Evolutionary conservation across 495 filamentous ascomycete genomes (phyloP), one percentile per base, ranked within the genome.

Genomic region (Lasiosphaeria hispida): DNA sequence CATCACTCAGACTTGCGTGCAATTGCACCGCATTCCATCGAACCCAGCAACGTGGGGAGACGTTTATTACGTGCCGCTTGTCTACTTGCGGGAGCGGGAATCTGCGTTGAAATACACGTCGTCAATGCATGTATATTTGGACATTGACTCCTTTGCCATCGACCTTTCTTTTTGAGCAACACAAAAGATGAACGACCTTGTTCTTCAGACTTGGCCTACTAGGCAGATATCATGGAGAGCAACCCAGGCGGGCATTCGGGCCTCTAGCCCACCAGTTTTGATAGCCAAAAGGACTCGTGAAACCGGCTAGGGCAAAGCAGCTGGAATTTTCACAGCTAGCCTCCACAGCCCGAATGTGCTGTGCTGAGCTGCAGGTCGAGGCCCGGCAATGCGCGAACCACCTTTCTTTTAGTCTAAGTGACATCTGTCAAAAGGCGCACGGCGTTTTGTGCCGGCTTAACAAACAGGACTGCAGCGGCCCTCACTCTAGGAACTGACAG

Each of bases 31-130:
- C 33, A 34, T 17, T 34, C 34, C 49, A 11, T 43, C 47, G 41
- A 60, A 60, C 61, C 61, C 52, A 55, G 53, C 47, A 63, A 43
- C 57, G 61, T 49, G 61, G 61, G 48, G 53, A 57, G 53, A 17
- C 49, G 39, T 48, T 49, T 17, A 39, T 59, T 41, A 47, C 49
- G 36, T 50, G 41, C 49, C 54, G 23, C 53, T 47, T 48, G 42
- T 53, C 38, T n/a, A 34, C 30, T 23, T 35, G 13, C 19, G 14
- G 39, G 8, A 9, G 18, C 47, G 39, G 40, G 30, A 43, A 43
- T 52, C 51, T 47, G 43, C 43, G 43, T 11, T 8, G 30, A 19
- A 47, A 10, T 38, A 35, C 41, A 47, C 19, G 0, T 13, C 30
- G 33, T 50, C 19, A 33, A 50, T 50, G 47, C 33, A 11, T 38